Evolutionary conservation across 169 alveolate species (phyloP).

Genomic region (Plasmodium adleri): DNA sequence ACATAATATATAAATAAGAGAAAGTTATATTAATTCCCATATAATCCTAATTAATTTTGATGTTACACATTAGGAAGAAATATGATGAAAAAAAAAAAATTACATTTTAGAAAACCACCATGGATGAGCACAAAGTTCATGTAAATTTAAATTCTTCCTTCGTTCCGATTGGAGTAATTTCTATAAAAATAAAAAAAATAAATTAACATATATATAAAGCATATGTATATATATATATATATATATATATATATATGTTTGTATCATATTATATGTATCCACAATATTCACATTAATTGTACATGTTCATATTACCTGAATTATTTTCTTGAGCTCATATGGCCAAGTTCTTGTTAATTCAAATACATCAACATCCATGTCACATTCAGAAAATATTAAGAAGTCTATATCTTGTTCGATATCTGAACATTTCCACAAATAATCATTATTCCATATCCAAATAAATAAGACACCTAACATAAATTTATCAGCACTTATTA

Average conservation of each 20-base stretch:
- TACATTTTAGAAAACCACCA: constrained; percentile 62
- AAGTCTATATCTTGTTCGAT: constrained; percentile 80
- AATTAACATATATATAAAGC: neutral
- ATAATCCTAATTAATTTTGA: too few relatives aligned
- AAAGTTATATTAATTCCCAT: too few relatives aligned
- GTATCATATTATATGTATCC: neutral
- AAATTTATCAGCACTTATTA: constrained; percentile 82
- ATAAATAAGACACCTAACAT: constrained; percentile 79
- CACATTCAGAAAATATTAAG: constrained; percentile 27
- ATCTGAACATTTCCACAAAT: constrained; percentile 86
- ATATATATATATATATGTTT: neutral
- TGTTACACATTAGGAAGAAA: neutral
- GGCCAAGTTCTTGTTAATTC: constrained; percentile 61
- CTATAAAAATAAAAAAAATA: constrained; percentile 9
- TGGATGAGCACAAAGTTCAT: constrained; percentile 46
- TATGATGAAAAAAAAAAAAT: neutral
- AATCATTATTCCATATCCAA: constrained; percentile 88
- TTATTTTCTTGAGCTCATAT: constrained; percentile 26
- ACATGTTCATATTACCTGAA: constrained; percentile 9
- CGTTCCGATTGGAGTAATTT: constrained; percentile 33
- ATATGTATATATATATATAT: too few relatives aligned
- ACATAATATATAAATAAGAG: too few relatives aligned
- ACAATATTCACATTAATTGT: neutral
- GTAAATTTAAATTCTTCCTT: constrained; percentile 41
- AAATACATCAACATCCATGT: constrained; percentile 34